Conservation (phyloP, 1,139 yeast genomes). For the Sugiyamaella pinicola region DNA sequence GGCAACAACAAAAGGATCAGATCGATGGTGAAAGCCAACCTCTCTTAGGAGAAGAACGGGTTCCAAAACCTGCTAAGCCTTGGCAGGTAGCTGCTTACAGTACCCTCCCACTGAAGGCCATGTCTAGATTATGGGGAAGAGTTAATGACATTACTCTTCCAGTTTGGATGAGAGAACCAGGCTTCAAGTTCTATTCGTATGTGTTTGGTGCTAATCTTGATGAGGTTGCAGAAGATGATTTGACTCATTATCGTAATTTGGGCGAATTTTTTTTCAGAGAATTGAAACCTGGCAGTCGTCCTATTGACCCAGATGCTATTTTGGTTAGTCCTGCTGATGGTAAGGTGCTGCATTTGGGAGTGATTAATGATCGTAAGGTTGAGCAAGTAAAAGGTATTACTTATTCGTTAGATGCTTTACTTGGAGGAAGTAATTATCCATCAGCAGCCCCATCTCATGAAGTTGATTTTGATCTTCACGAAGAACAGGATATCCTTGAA, state of each 20-base stretch:
- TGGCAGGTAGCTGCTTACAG: constrained; percentile 91
- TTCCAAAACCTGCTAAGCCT: constrained; percentile 65
- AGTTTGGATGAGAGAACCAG: constrained; percentile 82
- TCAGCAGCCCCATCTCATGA: constrained; percentile 65
- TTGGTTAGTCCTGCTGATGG: constrained; percentile 96
- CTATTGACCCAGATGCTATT: constrained; percentile 59
- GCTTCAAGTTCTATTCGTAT: constrained; percentile 74
- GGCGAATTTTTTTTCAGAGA: constrained; percentile 91
- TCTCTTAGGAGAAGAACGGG: constrained; percentile 37
- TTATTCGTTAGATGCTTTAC: constrained; percentile 83
- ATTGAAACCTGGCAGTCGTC: constrained; percentile 77
- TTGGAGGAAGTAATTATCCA: constrained; percentile 55
- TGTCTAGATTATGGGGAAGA: constrained; percentile 93
- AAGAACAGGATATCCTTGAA: constrained; percentile 47
- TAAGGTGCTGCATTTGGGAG: constrained; percentile 80
- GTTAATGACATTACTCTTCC: constrained; percentile 84
- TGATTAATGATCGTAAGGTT: constrained; percentile 70
- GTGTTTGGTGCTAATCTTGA: constrained; percentile 86
- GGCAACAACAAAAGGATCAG: constrained; percentile 18
- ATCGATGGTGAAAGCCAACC: constrained; percentile 28
- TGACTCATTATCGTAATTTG: constrained; percentile 71
- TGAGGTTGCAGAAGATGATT: constrained; percentile 84
- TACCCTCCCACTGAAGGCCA: constrained; percentile 86
- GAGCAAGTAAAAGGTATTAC: constrained; percentile 98
- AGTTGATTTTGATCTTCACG: constrained; percentile 48